Conservation (phyloP, 1,284 basidiomycete species). For the Mycosarcoma maydis region DNA sequence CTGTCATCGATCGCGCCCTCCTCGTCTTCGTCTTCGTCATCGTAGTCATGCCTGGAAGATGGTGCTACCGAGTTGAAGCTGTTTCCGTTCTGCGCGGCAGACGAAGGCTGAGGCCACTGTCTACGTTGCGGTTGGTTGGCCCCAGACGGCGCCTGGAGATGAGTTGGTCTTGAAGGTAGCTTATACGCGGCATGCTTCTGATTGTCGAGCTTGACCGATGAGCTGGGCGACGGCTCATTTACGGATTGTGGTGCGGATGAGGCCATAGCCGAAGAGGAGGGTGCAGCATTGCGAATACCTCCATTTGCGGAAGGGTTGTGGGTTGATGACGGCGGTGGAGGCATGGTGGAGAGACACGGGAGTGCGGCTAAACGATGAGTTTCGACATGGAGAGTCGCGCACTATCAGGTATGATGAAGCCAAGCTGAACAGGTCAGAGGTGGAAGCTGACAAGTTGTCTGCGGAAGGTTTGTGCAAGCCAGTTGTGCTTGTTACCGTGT, state of each 20-base stretch:
- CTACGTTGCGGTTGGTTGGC: not conserved
- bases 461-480: too few species aligned
- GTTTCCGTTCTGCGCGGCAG: not conserved
- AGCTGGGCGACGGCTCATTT: not conserved
- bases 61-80: slow-evolving; percentile 3
- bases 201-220: slow-evolving; percentile 15
- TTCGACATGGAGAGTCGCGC: too few species aligned
- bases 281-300: slow-evolving; percentile 13
- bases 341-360: too few species aligned
- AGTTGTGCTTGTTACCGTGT: too few species aligned
- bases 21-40: slow-evolving; percentile 47
- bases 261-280: slow-evolving; percentile 1
- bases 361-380: too few species aligned
- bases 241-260: not conserved
- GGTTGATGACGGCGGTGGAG: slow-evolving; percentile 4
- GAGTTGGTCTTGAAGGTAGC: not conserved
- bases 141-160: not conserved
- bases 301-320: slow-evolving; percentile 1
- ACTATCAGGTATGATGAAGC: too few species aligned
- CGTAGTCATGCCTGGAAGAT: slow-evolving; percentile 1
- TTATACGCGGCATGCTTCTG: slow-evolving; percentile 1
- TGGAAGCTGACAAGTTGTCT: too few species aligned
- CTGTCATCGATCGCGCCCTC: slow-evolving; percentile 41
- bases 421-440: too few species aligned
- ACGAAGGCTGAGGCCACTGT: not conserved